Base-by-base conservation (phyloP, 2,329 filamentous ascomycete genomes). In the Xylariaceae sp. region DNA sequence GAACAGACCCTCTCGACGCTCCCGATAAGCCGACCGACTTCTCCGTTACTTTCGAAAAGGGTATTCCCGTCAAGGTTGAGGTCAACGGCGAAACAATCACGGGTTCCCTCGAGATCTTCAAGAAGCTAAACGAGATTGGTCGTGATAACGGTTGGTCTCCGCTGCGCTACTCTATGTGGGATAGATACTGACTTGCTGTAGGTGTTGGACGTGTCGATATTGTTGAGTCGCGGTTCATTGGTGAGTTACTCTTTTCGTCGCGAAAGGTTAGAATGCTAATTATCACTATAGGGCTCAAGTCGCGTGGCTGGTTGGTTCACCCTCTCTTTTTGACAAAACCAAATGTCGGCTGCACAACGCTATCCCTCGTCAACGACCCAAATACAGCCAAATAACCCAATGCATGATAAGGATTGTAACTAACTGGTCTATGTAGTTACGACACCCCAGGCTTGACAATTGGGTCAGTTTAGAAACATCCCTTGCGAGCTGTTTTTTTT, bases 201-300 rank as follows among this genome's bases (percentile, higher is more conserved):
- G n/a, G 88, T 64, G 79, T 92, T 55, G 88, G 87, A 59, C 76
- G 88, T 60, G 84, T 92, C 55, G 87, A 92, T 67, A 92, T 92
- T 62, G 86, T 91, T 7, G 47, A 48, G 40, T 48, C 45, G 44
- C 20, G 40, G 17, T 29, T n/a, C n/a, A n/a, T n/a, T n/a, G n/a
- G n/a, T n/a, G n/a, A n/a, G n/a, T n/a, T n/a, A n/a, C n/a, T n/a
- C n/a, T n/a, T n/a, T n/a, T n/a, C n/a, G n/a, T n/a, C n/a, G n/a
- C n/a, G n/a, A n/a, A n/a, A n/a, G n/a, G n/a, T n/a, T n/a, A n/a
- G n/a, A n/a, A n/a, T n/a, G n/a, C n/a, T n/a, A n/a, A n/a, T n/a
- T n/a, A n/a, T n/a, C n/a, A n/a, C 69, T 51, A 66, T 88, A 62
- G 87, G 86, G 53, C 75, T 91, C 59, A 91, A 91, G 75, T 83